phyloP scores from a whole-genome alignment of 1,284 basidiomycete genomes.

The Gymnopus androsaceus region DNA sequence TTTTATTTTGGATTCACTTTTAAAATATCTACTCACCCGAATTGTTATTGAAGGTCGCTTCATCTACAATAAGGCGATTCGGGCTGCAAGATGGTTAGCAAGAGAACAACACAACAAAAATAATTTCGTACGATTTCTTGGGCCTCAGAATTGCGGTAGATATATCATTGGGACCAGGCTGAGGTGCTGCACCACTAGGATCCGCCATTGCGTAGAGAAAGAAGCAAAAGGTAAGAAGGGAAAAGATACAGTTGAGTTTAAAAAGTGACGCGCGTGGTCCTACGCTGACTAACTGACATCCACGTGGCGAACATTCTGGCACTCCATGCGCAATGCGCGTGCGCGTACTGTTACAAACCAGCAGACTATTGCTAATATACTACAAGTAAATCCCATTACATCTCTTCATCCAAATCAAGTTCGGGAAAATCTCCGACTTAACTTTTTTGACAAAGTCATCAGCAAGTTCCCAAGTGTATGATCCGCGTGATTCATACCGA shows the following conservation, averaged over 20 bases:
- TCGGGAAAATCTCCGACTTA: slow-evolving; percentile 86
- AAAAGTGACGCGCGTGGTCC: slow-evolving; percentile 39
- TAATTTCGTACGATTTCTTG: slow-evolving; percentile 87
- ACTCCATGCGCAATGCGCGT: no score
- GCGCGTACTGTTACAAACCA: no score
- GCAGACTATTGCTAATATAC: no score
- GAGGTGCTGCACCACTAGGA: slow-evolving; percentile 78
- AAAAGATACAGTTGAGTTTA: slow-evolving; percentile 27
- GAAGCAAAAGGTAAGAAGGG: slow-evolving; percentile 14
- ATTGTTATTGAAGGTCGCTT: slow-evolving; percentile 90
- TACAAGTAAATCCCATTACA: slow-evolving; percentile 49
- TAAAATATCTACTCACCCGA: slow-evolving; percentile 63
- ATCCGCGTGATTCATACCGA: no score
- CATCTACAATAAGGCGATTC: slow-evolving; percentile 93
- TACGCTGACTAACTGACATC: not conserved
- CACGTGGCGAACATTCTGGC: slow-evolving; percentile 5
- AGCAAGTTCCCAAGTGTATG: no score
- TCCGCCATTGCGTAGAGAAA: slow-evolving; percentile 56
- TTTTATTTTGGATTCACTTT: not conserved
- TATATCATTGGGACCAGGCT: slow-evolving; percentile 77
- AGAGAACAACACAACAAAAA: slow-evolving; percentile 13
- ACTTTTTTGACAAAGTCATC: slow-evolving; percentile 88
- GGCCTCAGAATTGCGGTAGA: slow-evolving; percentile 93
- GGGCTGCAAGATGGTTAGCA: slow-evolving; percentile 55
- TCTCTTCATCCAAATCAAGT: slow-evolving; percentile 75